A percentile compares a stretch with the other conserved stretches of the same genome.
These are phyloP conservation scores for Clarireedia homoeocarpa DNA, from an alignment of 2,329 filamentous ascomycete species.

Conservation along the genomic window DNA sequence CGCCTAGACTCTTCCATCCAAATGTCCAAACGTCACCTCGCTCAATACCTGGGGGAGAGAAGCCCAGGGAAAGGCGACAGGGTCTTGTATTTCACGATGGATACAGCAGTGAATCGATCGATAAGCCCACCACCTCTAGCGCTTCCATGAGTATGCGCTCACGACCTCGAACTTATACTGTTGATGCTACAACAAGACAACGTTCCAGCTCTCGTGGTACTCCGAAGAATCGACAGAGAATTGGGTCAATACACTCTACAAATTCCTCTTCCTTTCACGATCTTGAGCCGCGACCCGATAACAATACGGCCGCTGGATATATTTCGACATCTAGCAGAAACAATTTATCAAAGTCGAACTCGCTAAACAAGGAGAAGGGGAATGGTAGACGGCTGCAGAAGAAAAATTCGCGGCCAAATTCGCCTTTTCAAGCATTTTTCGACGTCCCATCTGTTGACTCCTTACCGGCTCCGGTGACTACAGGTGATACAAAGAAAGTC, in stretches of 20 bases:
- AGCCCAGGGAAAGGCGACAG: slow-evolving; percentile 38
- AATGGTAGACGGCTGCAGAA: slow-evolving; percentile 44
- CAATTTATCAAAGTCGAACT: slow-evolving; percentile 27
- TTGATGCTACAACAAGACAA: slow-evolving; percentile 33
- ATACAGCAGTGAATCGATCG: slow-evolving; percentile 34
- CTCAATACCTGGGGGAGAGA: slow-evolving; percentile 38
- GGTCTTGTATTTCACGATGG: slow-evolving; percentile 56
- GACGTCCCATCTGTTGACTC: slow-evolving; percentile 53
- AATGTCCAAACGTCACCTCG: slow-evolving; percentile 42
- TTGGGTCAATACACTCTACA: slow-evolving; percentile 63
- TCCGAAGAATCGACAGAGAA: slow-evolving; percentile 49
- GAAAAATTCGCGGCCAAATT: slow-evolving; percentile 47
- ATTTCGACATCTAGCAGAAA: slow-evolving; percentile 28
- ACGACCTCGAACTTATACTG: slow-evolving; percentile 41
- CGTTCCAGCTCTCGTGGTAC: slow-evolving; percentile 32
- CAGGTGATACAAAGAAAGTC: slow-evolving; percentile 63
- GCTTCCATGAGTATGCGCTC: slow-evolving; percentile 28
- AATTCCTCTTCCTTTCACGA: slow-evolving; percentile 46
- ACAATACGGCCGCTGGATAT: slow-evolving; percentile 34
- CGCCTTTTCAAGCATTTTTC: slow-evolving; percentile 37
- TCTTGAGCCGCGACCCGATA: slow-evolving; percentile 32
- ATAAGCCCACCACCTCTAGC: slow-evolving; percentile 12
- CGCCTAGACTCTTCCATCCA: neutral
- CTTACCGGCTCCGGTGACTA: slow-evolving; percentile 50
- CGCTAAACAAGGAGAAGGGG: slow-evolving; percentile 32